A percentile compares a stretch with the other conserved stretches of the same genome.
These are phyloP conservation scores for Tricholoma terreum DNA, from an alignment of 768 basidiomycete species.

Conservation along the genomic window DNA sequence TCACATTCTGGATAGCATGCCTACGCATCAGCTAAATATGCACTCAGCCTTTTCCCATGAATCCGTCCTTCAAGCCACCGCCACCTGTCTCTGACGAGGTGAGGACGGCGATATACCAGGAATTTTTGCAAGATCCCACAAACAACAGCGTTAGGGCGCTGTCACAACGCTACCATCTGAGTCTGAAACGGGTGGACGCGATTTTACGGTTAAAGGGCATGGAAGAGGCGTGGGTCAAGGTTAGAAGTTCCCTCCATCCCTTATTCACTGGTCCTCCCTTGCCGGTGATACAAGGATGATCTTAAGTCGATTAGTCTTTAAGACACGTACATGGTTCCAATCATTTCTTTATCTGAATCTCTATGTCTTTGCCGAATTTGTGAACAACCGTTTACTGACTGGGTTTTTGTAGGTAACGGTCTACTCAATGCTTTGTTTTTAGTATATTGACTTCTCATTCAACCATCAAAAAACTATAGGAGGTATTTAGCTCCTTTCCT, in stretches of 20 bases:
- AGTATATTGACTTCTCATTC: slow-evolving; percentile 14
- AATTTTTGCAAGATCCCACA: slow-evolving; percentile 58
- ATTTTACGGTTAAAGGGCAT: slow-evolving; percentile 79
- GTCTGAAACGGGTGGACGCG: slow-evolving; percentile 79
- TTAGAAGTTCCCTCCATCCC: slow-evolving; percentile 31
- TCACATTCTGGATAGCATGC: slow-evolving; percentile 1
- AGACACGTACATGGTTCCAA: slow-evolving; percentile 78
- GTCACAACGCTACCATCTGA: slow-evolving; percentile 59
- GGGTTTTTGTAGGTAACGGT: slow-evolving; percentile 22
- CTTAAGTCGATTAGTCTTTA: slow-evolving; percentile 92
- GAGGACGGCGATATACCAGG: slow-evolving; percentile 54
- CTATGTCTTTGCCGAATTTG: slow-evolving; percentile 18
- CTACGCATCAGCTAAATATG: slow-evolving; percentile 6
- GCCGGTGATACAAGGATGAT: slow-evolving; percentile 34
- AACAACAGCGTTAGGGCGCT: slow-evolving; percentile 56
- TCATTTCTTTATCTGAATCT: slow-evolving; percentile 20
- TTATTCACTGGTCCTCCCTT: not conserved
- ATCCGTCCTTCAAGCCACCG: slow-evolving; percentile 80
- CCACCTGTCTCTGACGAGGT: slow-evolving; percentile 65
- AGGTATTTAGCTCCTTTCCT: slow-evolving; percentile 31
- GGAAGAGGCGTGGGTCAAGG: slow-evolving; percentile 71
- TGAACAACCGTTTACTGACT: slow-evolving; percentile 8
- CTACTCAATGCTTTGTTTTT: not conserved
- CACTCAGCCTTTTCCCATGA: slow-evolving; percentile 81
- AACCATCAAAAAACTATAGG: slow-evolving; percentile 22